Base-by-base conservation (phyloP, 768 basidiomycete genomes). In the Guyanaporus albipodus region DNA sequence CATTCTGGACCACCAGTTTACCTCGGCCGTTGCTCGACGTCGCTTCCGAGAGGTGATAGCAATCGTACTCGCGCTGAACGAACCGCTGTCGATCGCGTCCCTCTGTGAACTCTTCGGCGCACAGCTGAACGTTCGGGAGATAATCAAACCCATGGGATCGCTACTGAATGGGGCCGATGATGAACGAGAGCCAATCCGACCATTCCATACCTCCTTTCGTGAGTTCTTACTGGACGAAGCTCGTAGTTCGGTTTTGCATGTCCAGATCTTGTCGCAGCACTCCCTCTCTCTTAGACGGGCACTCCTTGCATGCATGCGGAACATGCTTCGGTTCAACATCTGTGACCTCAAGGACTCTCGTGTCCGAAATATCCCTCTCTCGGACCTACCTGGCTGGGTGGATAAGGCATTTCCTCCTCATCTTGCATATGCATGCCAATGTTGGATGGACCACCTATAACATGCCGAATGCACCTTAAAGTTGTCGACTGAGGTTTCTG, bases 281-380 rank as follows among this genome's bases (percentile, higher is more conserved):
- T 46, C 49, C 9, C 50, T 48, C 6, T 8, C 10, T 18, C 53
- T 72, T 17, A 58, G 67, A 2, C 46, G 44, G 12, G 52, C 60
- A 11, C 61, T 58, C 26, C 50, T 73, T 10, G 40, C 42, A 26
- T 49, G 62, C 23, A 70, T 73, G 71, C 52, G 49, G 11, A 42
- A 35, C 26, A 52, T 49, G 14, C 66, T 73, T 28, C 52, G 45
- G 38, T 73, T 74, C 56, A 72, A 74, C 32, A 71, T 74, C 8
- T 73, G 71, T 21, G 33, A 53, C 11, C 46, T 74, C 10, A 44
- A 69, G 26, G 60, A 68, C 21, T 73, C 72, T 5, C 61, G 64
- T 40, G 19, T 59, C 0, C 47, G 33, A 11, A 72, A 73, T 24
- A 17, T 33, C 12, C 58, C 65, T 9, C 36, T 72, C 5, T 44